Evolutionary conservation across 805 yeast species (phyloP), one percentile per base, ranked within the genome.

Genomic region (Wickerhamomyces tratensis): DNA sequence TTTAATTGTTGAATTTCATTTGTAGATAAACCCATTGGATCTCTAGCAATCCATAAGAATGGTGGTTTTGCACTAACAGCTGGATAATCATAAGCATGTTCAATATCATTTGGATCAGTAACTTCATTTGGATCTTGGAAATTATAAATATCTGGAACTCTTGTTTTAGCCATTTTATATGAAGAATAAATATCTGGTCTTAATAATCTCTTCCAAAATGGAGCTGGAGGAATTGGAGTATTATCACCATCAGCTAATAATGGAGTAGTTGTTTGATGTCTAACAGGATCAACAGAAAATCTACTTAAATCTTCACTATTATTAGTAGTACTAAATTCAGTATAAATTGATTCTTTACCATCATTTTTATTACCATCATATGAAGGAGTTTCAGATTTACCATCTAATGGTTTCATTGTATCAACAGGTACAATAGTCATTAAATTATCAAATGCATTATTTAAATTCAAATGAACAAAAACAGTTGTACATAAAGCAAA

Each of bases 41-140:
- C 98, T 44, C 68, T 67, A n/a, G 97, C 94, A 54, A 91, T 77
- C 98, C 98, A 91, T 20, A 91, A 64, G n/a, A 70, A 68, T 2
- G 95, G 95, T 51, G 85, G 74, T 38, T 68, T 59, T 0, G 82
- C 82, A 27, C 76, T 65, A 14, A 82, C 79, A 7, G 82, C 85
- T 3, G 97, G 97, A 55, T 72, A 74, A 54, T 78, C 77, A 62
- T 82, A 91, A 1, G 95, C 93, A 47, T 74, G 77, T 40, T 73
- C 68, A 20, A 57, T 65, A 13, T 61, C 69, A 5, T 62, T 68
- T 3, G 66, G 61, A 27, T 51, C 53, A 5, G 46, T 45, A 20
- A 51, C 49, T 26, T 65, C 69, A n/a, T 71, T 67, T 20, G 74
- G 74, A 34, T 64, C 67, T 10, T 66, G 63, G 44, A 71, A 74